Evolutionary conservation across 306 rosid genomes (phyloP).

Genomic region (Abrus pulchellus): DNA sequence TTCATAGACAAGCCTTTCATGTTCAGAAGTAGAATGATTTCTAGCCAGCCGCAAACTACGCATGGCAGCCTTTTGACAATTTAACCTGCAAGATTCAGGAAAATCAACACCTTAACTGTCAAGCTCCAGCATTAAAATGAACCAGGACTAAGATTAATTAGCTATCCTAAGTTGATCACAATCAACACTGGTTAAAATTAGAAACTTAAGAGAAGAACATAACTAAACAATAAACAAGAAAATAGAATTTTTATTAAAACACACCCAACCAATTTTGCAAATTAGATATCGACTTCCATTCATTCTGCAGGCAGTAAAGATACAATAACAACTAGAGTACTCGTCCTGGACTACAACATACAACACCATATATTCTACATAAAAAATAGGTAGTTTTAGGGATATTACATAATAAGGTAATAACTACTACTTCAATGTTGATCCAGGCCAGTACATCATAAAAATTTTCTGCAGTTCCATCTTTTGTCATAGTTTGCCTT

Average conservation of each 20-base stretch:
- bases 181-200: neutral
- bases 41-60: slow-evolving; percentile 84
- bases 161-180: neutral
- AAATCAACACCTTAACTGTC: slow-evolving; percentile 24
- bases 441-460: neutral
- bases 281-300: slow-evolving; percentile 28
- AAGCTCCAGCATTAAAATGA: neutral
- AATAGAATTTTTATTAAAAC: slow-evolving; percentile 16
- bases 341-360: slow-evolving; percentile 9
- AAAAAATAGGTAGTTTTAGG: slow-evolving; percentile 17
- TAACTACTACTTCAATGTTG: slow-evolving; percentile 25
- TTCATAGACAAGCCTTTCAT: slow-evolving; percentile 90
- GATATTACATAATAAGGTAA: neutral
- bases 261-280: neutral
- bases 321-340: slow-evolving; percentile 30
- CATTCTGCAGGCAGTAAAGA: neutral
- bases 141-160: neutral
- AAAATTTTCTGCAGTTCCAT: slow-evolving; percentile 9
- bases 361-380: neutral
- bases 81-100: slow-evolving; percentile 63
- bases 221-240: neutral
- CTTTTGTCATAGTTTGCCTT: slow-evolving; percentile 11
- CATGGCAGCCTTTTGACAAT: slow-evolving; percentile 94
- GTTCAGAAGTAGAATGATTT: slow-evolving; percentile 75
- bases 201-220: neutral